Evolutionary conservation across 495 filamentous ascomycete species (phyloP), one percentile per base, ranked within the genome.

Genomic region (Darksidea phi): DNA sequence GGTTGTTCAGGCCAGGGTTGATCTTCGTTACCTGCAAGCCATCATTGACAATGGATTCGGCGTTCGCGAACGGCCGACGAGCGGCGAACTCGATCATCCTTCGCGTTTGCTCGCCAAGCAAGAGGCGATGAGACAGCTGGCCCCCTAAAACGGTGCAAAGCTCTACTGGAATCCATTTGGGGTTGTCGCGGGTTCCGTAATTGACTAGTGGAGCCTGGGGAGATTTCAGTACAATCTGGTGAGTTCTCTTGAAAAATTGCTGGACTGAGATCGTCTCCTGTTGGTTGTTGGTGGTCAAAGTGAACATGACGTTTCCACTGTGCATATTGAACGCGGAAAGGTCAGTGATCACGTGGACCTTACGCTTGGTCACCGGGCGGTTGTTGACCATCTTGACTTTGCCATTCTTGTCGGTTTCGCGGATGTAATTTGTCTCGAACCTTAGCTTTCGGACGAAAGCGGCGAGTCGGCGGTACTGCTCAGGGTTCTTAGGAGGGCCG

Each of bases 71-170:
- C 0, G 90, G 88, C 10, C 72, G 72, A 12, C 88, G 80, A 34
- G 86, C 87, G 0, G 90, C 85, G 69, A 91, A 89, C 1, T 66
- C 68, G 20, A 90, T 79, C 87, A 93, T 93, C 0, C 71, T 50
- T 0, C 76, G 70, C 0, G 84, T 87, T 64, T 90, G 88, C 1
- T 74, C 69, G 0, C 77, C 71, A 13, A 66, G 71, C 21, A 90
- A 77, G 70, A 84, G 84, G 1, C 74, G 67, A 57, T 77, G 76
- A 13, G 85, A 70, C 10, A 81, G 64, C 68, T 96, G 89, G 0
- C 89, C 90, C 7, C 83, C 80, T 4, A 85, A 62, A 7, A 95
- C 80, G 1, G 66, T 66, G 66, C 86, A 85, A 6, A 86, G 72
- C 62, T 95, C 88, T 0, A 83, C 78, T 0, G 89, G 84, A 46